phyloP scores from a whole-genome alignment of 108 stramenopile species.

The Pseudonitzschia multiseries region DNA sequence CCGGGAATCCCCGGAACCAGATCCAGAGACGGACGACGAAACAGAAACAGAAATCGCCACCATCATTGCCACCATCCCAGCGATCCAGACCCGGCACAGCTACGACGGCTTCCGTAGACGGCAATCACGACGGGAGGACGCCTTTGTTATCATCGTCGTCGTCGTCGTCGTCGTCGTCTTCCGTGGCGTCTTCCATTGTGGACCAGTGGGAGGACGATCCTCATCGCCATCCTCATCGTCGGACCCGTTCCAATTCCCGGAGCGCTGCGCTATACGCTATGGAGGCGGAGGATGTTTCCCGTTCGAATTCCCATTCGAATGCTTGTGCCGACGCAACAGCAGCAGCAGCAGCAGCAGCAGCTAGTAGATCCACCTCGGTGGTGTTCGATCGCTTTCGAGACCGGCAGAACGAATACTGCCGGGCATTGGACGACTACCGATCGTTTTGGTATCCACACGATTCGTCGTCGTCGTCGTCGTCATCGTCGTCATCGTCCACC shows the following conservation, averaged over 20 bases:
- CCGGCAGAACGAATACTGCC: slow-evolving; percentile 1
- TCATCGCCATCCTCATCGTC: too few relatives aligned
- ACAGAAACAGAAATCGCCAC: too few relatives aligned
- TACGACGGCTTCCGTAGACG: background rate
- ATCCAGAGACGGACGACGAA: too few relatives aligned
- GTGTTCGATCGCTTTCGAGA: slow-evolving; percentile 3
- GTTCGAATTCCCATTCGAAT: too few relatives aligned
- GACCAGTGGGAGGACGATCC: background rate
- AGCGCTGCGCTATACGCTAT: background rate
- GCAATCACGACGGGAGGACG: background rate
- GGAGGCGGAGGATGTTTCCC: too few relatives aligned
- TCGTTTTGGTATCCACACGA: slow-evolving; percentile 6
- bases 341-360: background rate
- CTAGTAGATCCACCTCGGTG: background rate
- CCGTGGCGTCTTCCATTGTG: slow-evolving; percentile 5
- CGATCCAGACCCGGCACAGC: too few relatives aligned
- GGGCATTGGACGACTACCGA: slow-evolving; percentile 2
- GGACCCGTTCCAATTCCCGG: background rate
- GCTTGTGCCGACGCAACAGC: too few relatives aligned
- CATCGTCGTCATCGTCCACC: too few relatives aligned
- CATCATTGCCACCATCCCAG: too few relatives aligned
- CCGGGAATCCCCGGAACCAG: too few relatives aligned
- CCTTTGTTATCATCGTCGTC: background rate
- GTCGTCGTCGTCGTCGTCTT: slow-evolving; percentile 4
- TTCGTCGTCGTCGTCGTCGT: too few relatives aligned